phyloP scores from a whole-genome alignment of 352 stramenopile genomes.

The Phytophthora vignae region DNA sequence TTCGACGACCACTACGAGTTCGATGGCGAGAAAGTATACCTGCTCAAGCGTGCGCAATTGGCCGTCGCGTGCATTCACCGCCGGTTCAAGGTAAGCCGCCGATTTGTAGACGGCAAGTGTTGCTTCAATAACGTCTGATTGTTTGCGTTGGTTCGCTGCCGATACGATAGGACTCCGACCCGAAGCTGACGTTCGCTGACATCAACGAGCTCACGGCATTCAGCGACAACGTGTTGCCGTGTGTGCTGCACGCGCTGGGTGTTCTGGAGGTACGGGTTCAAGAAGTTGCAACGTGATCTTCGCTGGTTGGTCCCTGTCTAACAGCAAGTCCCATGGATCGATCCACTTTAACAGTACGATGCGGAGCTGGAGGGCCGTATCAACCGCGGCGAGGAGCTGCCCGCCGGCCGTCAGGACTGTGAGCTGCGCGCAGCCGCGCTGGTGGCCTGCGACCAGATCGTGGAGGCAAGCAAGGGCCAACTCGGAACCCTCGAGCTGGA shows the following conservation, averaged over 20 bases:
- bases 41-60: slow-evolving; percentile 83
- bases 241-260: slow-evolving; percentile 72
- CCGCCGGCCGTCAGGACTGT: slow-evolving; percentile 55
- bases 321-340: background rate
- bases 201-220: slow-evolving; percentile 70
- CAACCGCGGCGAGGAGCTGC: slow-evolving; percentile 56
- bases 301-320: background rate
- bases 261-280: slow-evolving; percentile 65
- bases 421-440: slow-evolving; percentile 73
- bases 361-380: slow-evolving; percentile 58
- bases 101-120: background rate
- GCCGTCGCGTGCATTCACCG: slow-evolving; percentile 58
- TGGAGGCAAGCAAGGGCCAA: slow-evolving; percentile 58
- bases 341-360: slow-evolving; percentile 51
- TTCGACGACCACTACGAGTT: slow-evolving; percentile 75
- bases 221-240: slow-evolving; percentile 81
- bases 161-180: slow-evolving; percentile 48
- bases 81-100: slow-evolving; percentile 63
- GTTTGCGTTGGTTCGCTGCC: slow-evolving; percentile 1
- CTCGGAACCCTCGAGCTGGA: slow-evolving; percentile 58
- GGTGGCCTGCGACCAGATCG: slow-evolving; percentile 76
- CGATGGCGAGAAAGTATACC: slow-evolving; percentile 55
- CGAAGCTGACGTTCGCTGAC: slow-evolving; percentile 63
- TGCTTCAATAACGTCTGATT: background rate
- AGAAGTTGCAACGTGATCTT: background rate